Percentiles rank a stretch among this genome's conserved stretches.
phyloP scores from a whole-genome alignment of 768 basidiomycete genomes.

The Trametes gibbosa region DNA sequence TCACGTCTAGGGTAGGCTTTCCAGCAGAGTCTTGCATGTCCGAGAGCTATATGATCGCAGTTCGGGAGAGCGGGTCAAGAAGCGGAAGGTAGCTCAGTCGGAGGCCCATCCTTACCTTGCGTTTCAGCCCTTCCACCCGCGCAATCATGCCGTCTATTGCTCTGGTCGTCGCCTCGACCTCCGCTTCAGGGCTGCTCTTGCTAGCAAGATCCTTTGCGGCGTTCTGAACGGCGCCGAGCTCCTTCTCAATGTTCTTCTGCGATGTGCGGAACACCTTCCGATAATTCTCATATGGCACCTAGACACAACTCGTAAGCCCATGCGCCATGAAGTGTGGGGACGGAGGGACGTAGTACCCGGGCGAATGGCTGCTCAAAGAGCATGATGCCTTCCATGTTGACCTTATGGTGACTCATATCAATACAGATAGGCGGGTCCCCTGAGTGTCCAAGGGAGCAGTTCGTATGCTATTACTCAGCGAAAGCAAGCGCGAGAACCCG shows the following conservation, averaged over 20 bases:
- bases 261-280: slow-evolving; percentile 83
- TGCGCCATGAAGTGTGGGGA: neutral
- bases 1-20: slow-evolving; percentile 63
- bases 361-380: slow-evolving; percentile 67
- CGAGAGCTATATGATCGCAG: slow-evolving; percentile 37
- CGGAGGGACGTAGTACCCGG: neutral
- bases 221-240: slow-evolving; percentile 59
- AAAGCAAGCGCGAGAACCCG: too few relatives aligned
- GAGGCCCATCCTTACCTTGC: slow-evolving; percentile 60
- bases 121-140: slow-evolving; percentile 76
- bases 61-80: neutral
- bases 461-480: neutral
- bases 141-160: slow-evolving; percentile 74
- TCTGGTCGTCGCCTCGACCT: slow-evolving; percentile 45
- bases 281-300: slow-evolving; percentile 92
- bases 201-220: slow-evolving; percentile 57
- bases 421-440: neutral
- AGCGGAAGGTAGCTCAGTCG: neutral
- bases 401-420: slow-evolving; percentile 40
- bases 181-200: slow-evolving; percentile 31
- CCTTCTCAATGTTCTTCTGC: slow-evolving; percentile 80
- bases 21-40: slow-evolving; percentile 48
- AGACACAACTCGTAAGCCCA: neutral
- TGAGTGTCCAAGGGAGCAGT: neutral
- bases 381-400: slow-evolving; percentile 70